These are phyloP conservation scores for Paecilomyces formosus DNA, from an alignment of 2,329 filamentous ascomycete species.

Conservation along the genomic window DNA sequence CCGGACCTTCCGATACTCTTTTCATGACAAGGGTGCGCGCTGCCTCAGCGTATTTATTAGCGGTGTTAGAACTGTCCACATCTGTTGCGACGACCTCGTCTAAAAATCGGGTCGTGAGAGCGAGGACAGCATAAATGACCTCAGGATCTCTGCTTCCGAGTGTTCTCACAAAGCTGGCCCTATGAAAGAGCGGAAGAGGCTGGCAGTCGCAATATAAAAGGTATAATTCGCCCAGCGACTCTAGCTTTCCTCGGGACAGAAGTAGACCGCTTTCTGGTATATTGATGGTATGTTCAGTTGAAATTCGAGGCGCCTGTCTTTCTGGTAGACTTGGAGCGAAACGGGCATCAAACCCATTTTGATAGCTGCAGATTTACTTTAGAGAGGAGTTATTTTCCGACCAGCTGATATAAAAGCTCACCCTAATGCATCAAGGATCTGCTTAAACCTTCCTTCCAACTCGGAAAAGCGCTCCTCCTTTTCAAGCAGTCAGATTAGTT, in stretches of 20 bases:
- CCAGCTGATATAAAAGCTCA: conserved; percentile 9
- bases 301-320: background rate
- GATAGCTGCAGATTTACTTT: conserved; percentile 8
- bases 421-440: conserved; percentile 29
- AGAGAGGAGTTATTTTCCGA: conserved; percentile 2
- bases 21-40: conserved; percentile 31
- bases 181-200: conserved; percentile 42
- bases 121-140: conserved; percentile 29
- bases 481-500: background rate
- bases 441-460: conserved; percentile 25
- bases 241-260: conserved; percentile 28
- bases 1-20: conserved; percentile 29
- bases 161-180: conserved; percentile 32
- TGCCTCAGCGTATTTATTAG: conserved; percentile 31
- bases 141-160: conserved; percentile 31
- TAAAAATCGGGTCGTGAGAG: conserved; percentile 38
- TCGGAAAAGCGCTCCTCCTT: conserved; percentile 26
- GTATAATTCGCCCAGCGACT: conserved; percentile 36
- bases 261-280: conserved; percentile 18
- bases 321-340: conserved; percentile 2
- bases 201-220: conserved; percentile 44
- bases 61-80: conserved; percentile 15
- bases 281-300: background rate
- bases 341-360: conserved; percentile 3
- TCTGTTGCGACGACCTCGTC: conserved; percentile 15